Evolutionary conservation across 495 filamentous ascomycete species (phyloP), one percentile per base, ranked within the genome.

Genomic region (Sabuloglossum arenarium): DNA sequence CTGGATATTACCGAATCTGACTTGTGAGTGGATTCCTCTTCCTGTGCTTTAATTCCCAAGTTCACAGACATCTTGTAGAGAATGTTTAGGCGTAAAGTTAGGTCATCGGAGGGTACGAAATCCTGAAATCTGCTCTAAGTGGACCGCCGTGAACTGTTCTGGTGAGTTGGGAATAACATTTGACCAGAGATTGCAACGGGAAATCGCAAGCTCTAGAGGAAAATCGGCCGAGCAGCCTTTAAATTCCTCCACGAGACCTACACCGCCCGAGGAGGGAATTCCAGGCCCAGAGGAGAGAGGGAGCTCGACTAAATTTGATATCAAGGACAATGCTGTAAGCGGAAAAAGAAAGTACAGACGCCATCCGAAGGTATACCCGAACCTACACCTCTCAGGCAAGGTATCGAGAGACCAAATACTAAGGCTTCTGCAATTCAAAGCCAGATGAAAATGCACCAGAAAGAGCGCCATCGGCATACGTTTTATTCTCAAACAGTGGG

Each of bases 401-500:
- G 30, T 16, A 16, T 16, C 34, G 34, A 12, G 34, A 39, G 6
- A 3, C 16, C 16, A 12, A 16, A 39, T 16, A 3, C 8, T 16
- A 3, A 16, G 16, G 16, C 34, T 12, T 12, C 16, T 39, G 34
- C 6, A 39, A 39, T 8, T 39, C 16, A 39, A 59, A 85, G 79
- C 68, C 82, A 14, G 84, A 88, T 59, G 84, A 86, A 49, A 75
- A 85, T 71, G 84, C 85, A 3, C 84, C 84, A 16, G 82, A 85
- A 62, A 70, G 84, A 27, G 80, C 84, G 24, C 80, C 84, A 1
- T 88, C 85, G 10, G 85, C 85, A 34, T 88, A 88, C 65, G 84
- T 88, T 24, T 79, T 88, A 55, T 88, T 88, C 63, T 86, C 84
- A 3, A 88, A 88, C 64, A 82, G 82, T 86, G 68, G 66, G 79